Base-by-base conservation (phyloP, 495 filamentous ascomycete species). In the Lophiotrema nucula region DNA sequence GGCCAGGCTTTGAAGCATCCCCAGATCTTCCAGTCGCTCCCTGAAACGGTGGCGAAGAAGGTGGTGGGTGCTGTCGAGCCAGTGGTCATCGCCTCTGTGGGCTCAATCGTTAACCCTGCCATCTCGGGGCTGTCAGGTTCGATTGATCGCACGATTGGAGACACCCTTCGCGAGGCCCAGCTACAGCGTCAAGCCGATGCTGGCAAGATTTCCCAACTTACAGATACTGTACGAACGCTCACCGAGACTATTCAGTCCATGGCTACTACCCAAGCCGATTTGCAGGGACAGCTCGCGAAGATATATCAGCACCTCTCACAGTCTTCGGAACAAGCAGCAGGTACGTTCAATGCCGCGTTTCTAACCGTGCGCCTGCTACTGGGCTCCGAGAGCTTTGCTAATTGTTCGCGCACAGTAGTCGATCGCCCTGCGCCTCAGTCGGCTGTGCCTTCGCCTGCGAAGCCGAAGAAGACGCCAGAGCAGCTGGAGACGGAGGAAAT, bases 131-230 rank as follows among this genome's bases (percentile, higher is more conserved):
- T 86, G 53, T 76, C 81, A 39, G 70, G 66, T 26, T 83, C 89
- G 10, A 73, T 90, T 46, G 88, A 96, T 59, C 78, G 79, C 24
- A 77, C 85, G 45, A 76, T 85, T 42, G 73, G 79, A 31, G 78
- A 81, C 37, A 81, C 86, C 62, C 74, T 89, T 45, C 78, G 80
- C 49, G 76, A 82, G 21, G 77, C 86, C 18, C 88, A 96, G 64
- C 67, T 75, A n/a, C 83, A 86, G 67, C 88, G 83, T 39, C 78
- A 82, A 18, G 76, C 78, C 21, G 91, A 96, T 61, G 78, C 77
- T 25, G 76, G 75, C 27, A 95, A 95, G 76, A 88, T 97, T 55
- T 89, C 96, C 43, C 83, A 92, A 61, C 81, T 98, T 58, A 86
- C 86, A 15, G 74, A 78, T 4, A 78, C 89, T 22, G 85, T 96